phyloP scores from a whole-genome alignment of 192 early-diverging fungal species.

The Backusella tuberculispora region DNA sequence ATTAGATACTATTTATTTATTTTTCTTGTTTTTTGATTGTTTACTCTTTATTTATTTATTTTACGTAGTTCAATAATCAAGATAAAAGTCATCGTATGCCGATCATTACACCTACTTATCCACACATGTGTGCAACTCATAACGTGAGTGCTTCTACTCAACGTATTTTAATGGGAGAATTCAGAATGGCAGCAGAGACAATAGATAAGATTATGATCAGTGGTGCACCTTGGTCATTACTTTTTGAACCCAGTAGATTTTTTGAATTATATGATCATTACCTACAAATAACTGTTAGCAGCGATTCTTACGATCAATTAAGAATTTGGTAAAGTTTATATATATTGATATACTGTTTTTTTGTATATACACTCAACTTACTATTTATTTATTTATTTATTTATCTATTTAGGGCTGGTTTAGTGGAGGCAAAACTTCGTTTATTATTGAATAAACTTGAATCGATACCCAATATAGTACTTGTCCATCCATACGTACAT shows the following conservation, averaged over 20 bases:
- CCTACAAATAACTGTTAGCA: constrained; percentile 31
- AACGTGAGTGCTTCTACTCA: constrained; percentile 66
- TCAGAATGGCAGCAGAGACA: constrained; percentile 27
- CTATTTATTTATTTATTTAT: too few relatives aligned
- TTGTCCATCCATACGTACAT: constrained; percentile 79
- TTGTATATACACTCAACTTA: neutral
- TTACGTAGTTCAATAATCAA: constrained; percentile 16
- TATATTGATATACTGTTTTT: neutral
- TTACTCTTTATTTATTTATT: neutral
- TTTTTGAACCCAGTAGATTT: constrained; percentile 31
- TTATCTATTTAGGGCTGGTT: constrained; percentile 64
- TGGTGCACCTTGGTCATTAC: constrained; percentile 26
- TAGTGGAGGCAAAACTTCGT: constrained; percentile 79
- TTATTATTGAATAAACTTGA: constrained; percentile 72
- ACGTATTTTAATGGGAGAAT: constrained; percentile 46
- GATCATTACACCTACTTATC: constrained; percentile 75
- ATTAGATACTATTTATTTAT: neutral
- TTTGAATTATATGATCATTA: constrained; percentile 37
- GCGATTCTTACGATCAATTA: constrained; percentile 15
- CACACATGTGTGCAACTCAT: constrained; percentile 74
- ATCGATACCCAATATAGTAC: constrained; percentile 50
- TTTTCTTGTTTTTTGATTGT: neutral
- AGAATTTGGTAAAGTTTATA: constrained; percentile 19
- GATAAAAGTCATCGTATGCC: constrained; percentile 68
- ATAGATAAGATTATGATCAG: constrained; percentile 36